A percentile compares a stretch with the other conserved stretches of the same genome.
Conservation (phyloP, 306 rosid species). For the Cicer chorassanicum region DNA sequence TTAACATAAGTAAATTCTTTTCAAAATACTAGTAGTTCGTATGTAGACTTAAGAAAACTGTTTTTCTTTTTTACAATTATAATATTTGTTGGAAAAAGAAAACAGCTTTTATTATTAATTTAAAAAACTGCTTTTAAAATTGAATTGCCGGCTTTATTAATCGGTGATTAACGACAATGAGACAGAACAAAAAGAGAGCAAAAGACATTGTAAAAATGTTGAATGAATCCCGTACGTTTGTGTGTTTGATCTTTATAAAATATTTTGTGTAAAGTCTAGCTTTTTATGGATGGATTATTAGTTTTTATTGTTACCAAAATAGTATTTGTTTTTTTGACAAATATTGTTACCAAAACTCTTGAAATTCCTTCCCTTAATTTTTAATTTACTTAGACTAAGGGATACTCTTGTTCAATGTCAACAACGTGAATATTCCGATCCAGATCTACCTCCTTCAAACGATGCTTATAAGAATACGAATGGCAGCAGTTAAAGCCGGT, state of each 20-base stretch:
- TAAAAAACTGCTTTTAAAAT: neutral
- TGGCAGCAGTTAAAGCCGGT: neutral
- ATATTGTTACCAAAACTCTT: slow-evolving; percentile 23
- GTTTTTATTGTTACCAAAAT: slow-evolving; percentile 25
- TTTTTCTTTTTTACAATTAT: too few relatives aligned
- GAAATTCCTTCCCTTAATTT: neutral
- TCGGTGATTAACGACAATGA: slow-evolving; percentile 4
- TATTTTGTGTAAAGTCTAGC: neutral
- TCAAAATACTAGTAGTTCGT: too few relatives aligned
- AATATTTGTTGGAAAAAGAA: too few relatives aligned
- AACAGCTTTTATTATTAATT: too few relatives aligned
- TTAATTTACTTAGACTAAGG: slow-evolving; percentile 33
- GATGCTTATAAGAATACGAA: neutral
- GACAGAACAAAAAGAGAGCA: slow-evolving; percentile 17
- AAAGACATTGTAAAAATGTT: slow-evolving; percentile 5
- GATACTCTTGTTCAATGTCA: slow-evolving; percentile 30
- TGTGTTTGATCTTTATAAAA: slow-evolving; percentile 2
- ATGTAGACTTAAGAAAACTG: too few relatives aligned
- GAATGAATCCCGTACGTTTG: slow-evolving; percentile 30
- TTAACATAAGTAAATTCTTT: too few relatives aligned
- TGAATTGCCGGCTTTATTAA: slow-evolving; percentile 48
- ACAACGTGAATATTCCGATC: slow-evolving; percentile 4
- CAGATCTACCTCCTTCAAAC: neutral
- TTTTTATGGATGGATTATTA: neutral
- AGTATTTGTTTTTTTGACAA: too few relatives aligned